Evolutionary conservation across 139 green algal species (phyloP).

Genomic region (Volvox africanus): DNA sequence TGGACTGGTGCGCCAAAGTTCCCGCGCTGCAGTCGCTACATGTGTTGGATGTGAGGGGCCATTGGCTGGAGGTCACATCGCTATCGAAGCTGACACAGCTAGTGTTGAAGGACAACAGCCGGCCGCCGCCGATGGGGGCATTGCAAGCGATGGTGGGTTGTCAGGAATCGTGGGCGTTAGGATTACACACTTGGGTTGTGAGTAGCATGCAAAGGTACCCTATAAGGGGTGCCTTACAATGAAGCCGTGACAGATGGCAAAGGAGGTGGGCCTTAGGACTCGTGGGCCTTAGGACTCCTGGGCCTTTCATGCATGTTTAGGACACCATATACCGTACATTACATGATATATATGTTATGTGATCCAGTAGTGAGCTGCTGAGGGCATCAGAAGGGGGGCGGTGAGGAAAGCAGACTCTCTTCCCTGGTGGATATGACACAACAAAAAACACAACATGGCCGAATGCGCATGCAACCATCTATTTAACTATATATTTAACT

Average conservation of each 20-base stretch:
- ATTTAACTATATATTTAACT: too few relatives aligned
- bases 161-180: too few relatives aligned
- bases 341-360: too few relatives aligned
- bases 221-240: neutral
- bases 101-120: neutral
- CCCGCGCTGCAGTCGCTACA: conserved; percentile 10
- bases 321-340: too few relatives aligned
- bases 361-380: neutral
- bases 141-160: too few relatives aligned
- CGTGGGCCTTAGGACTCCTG: neutral
- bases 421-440: neutral
- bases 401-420: too few relatives aligned
- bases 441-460: neutral
- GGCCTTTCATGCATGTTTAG: too few relatives aligned
- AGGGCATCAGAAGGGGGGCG: neutral
- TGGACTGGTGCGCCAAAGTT: neutral
- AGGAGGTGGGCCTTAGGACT: neutral
- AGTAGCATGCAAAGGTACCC: neutral
- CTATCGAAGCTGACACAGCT: conserved; percentile 1
- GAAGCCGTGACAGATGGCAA: neutral
- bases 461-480: too few relatives aligned
- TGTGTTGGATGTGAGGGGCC: neutral
- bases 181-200: too few relatives aligned
- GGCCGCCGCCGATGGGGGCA: neutral
- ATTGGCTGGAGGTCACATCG: neutral